Evolutionary conservation across 108 stramenopile species (phyloP).

Genomic region (Seminavis robusta): DNA sequence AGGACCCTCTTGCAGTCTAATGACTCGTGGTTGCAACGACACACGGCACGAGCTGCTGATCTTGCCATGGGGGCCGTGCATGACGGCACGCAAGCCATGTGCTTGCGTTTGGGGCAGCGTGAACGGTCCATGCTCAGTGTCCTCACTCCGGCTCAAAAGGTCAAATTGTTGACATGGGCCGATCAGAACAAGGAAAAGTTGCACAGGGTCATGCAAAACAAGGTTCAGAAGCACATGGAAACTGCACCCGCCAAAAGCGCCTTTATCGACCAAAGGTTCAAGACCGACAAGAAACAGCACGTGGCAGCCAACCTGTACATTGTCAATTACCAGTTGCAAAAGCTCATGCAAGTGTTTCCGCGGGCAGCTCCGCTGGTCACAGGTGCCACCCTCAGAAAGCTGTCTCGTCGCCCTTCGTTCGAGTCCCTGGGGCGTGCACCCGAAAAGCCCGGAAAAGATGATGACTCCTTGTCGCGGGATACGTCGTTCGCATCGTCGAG

Average conservation of each 20-base stretch:
- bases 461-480: slow-evolving; percentile 26
- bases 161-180: slow-evolving; percentile 70
- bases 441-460: slow-evolving; percentile 28
- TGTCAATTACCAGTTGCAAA: slow-evolving; percentile 62
- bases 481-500: slow-evolving; percentile 60
- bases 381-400: slow-evolving; percentile 45
- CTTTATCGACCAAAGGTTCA: slow-evolving; percentile 2
- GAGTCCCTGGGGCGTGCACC: slow-evolving; percentile 70
- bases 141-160: slow-evolving; percentile 59
- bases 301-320: slow-evolving; percentile 84
- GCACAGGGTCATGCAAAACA: too few relatives aligned
- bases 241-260: neutral
- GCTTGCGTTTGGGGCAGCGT: slow-evolving; percentile 41
- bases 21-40: slow-evolving; percentile 72
- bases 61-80: slow-evolving; percentile 60
- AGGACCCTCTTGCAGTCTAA: slow-evolving; percentile 43
- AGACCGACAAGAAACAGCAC: slow-evolving; percentile 46
- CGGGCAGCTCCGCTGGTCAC: slow-evolving; percentile 8
- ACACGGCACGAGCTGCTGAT: slow-evolving; percentile 59
- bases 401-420: slow-evolving; percentile 74
- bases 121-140: slow-evolving; percentile 23
- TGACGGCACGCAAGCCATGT: slow-evolving; percentile 43
- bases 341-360: slow-evolving; percentile 29
- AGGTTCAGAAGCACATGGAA: slow-evolving; percentile 6
- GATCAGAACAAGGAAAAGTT: slow-evolving; percentile 38